These are phyloP conservation scores for Trypanosoma caninum DNA, from an alignment of 208 protist genomes.

Conservation along the genomic window DNA sequence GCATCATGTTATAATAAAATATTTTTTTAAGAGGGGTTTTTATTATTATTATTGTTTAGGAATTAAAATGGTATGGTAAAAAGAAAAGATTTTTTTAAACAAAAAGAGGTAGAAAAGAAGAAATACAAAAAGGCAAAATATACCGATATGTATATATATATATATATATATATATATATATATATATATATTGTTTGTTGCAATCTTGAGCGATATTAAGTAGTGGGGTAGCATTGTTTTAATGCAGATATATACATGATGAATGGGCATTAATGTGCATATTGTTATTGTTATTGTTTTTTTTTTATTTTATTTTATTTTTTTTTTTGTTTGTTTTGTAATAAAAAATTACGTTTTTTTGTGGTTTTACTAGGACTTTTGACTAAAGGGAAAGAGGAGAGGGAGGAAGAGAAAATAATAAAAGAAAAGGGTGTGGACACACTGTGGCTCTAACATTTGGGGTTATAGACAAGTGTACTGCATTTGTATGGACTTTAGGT, in stretches of 20 bases:
- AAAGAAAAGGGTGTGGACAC: not conserved
- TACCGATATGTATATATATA: not conserved
- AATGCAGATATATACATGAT: not conserved
- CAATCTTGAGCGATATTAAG: not conserved
- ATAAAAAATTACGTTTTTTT: slow-evolving; percentile 3
- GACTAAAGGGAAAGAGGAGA: not conserved
- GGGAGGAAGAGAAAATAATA: not conserved
- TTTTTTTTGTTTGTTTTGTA: not conserved
- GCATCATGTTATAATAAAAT: slow-evolving; percentile 26
- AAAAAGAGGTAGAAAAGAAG: slow-evolving; percentile 16
- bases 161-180: slow-evolving; percentile 4
- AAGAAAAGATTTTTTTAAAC: slow-evolving; percentile 12
- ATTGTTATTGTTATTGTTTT: not conserved
- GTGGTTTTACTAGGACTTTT: not conserved
- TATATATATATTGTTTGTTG: not conserved
- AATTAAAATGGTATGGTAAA: not conserved
- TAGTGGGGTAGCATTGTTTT: not conserved
- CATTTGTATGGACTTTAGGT: slow-evolving; percentile 4
- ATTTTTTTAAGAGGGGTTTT: slow-evolving; percentile 2
- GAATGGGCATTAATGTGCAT: not conserved
- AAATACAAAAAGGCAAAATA: slow-evolving; percentile 13
- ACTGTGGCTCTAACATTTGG: not conserved
- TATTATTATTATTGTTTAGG: too few relatives aligned
- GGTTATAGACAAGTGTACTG: slow-evolving; percentile 13
- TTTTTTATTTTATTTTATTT: slow-evolving; percentile 15